A percentile compares a stretch with the other conserved stretches of the same genome.
Evolutionary conservation across 1,139 yeast species (phyloP).

Genomic region (Hemisphaericaspora lyxosophila): DNA sequence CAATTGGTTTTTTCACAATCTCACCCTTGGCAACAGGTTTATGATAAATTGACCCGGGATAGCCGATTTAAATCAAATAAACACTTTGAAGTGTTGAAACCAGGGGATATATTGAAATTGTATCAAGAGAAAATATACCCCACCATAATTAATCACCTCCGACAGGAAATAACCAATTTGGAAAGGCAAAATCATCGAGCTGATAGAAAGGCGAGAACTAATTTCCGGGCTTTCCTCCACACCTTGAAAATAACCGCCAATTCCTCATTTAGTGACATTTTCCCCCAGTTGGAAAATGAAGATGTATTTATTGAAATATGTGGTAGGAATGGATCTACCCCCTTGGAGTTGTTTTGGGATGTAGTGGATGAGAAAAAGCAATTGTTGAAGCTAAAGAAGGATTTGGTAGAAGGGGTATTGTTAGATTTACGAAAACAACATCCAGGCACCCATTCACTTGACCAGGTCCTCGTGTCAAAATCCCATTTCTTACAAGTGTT

Average conservation of each 20-base stretch:
- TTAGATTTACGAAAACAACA: constrained; percentile 26
- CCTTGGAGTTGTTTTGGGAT: constrained; percentile 80
- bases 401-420: constrained; percentile 54
- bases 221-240: constrained; percentile 49
- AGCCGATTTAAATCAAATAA: constrained; percentile 58
- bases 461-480: constrained; percentile 17
- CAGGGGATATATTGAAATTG: constrained; percentile 58
- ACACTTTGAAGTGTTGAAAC: constrained; percentile 52
- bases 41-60: constrained; percentile 40
- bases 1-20: constrained; percentile 28
- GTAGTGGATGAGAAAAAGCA: constrained; percentile 62
- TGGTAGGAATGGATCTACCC: constrained; percentile 79
- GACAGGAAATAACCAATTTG: constrained; percentile 32
- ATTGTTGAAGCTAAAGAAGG: constrained; percentile 56
- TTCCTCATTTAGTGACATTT: constrained; percentile 60
- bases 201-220: constrained; percentile 68
- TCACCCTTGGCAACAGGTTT: constrained; percentile 47
- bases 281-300: constrained; percentile 54
- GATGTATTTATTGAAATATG: constrained; percentile 59
- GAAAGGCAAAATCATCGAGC: constrained; percentile 44
- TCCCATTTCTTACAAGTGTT: constrained; percentile 23
- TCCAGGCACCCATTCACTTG: constrained; percentile 14
- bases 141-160: constrained; percentile 33
- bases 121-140: constrained; percentile 53
- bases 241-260: constrained; percentile 49